These are phyloP conservation scores for Pleoardoris graminearum DNA, from an alignment of 2,329 filamentous ascomycete species.

Conservation along the genomic window DNA sequence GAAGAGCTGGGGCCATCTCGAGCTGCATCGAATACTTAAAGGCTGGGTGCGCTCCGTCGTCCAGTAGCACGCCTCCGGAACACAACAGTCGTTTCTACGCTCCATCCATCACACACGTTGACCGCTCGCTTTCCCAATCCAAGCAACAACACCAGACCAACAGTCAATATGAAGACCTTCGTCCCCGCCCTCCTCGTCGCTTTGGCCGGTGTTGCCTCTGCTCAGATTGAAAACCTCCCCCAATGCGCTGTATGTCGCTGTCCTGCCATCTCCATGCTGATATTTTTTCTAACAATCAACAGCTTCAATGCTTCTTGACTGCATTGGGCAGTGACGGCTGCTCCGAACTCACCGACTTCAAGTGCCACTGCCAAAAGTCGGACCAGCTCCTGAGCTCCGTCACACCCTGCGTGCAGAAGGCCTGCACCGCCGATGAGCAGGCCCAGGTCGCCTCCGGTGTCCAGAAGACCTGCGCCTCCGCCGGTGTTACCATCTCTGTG, in stretches of 20 bases:
- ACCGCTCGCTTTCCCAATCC: conserved; percentile 20
- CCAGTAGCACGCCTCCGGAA: conserved; percentile 7
- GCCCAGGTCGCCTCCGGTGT: conserved; percentile 34
- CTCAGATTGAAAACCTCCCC: conserved; percentile 53
- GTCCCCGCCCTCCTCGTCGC: conserved; percentile 45
- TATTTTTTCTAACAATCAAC: conserved; percentile 22
- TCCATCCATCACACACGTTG: conserved; percentile 10
- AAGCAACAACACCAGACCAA: conserved; percentile 15
- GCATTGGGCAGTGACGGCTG: conserved; percentile 52
- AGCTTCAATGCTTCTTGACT: conserved; percentile 53
- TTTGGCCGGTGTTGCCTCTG: conserved; percentile 50
- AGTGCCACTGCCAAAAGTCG: conserved; percentile 54
- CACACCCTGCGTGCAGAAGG: conserved; percentile 52
- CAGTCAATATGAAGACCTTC: conserved; percentile 45
- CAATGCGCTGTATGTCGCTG: conserved; percentile 50
- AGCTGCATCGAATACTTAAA: conserved; percentile 14
- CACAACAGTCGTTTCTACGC: conserved; percentile 18
- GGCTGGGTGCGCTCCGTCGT: neutral
- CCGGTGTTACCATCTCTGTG: conserved; percentile 36
- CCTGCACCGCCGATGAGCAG: conserved; percentile 47
- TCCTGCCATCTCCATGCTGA: neutral
- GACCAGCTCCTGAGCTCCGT: conserved; percentile 46
- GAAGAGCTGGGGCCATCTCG: conserved; percentile 2
- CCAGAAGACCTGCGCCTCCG: conserved; percentile 36
- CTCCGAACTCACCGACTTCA: conserved; percentile 52